Evolutionary conservation across 768 basidiomycete species (phyloP).

Genomic region (Pulveroboletus ravenelii): DNA sequence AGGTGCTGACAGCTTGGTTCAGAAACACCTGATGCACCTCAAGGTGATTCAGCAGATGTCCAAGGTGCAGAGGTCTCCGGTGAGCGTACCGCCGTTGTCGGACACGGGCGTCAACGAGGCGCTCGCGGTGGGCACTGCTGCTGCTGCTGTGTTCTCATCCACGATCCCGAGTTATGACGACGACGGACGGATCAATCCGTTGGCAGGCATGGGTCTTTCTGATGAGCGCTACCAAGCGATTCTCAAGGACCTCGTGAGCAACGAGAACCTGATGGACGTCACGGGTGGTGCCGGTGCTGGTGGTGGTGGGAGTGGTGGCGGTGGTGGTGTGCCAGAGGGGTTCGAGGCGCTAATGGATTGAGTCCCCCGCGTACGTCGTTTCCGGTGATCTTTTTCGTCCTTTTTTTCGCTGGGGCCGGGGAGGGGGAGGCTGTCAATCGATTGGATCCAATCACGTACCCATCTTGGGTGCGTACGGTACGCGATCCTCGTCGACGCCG

Average conservation of each 20-base stretch:
- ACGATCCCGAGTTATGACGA: constrained; percentile 29
- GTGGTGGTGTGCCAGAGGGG: constrained; percentile 36
- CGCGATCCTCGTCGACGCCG: too few relatives aligned
- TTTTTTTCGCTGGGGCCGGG: too few relatives aligned
- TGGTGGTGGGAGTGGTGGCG: constrained; percentile 49
- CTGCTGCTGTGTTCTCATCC: constrained; percentile 10
- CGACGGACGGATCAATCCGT: constrained; percentile 68
- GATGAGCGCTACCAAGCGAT: constrained; percentile 86
- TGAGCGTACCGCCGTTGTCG: constrained; percentile 60
- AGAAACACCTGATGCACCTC: constrained; percentile 87
- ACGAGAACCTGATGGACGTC: constrained; percentile 51
- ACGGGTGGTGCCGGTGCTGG: constrained; percentile 14
- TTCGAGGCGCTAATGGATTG: constrained; percentile 55
- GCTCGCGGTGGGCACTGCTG: constrained; percentile 38
- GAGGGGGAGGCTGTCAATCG: too few relatives aligned
- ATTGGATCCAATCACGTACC: too few relatives aligned
- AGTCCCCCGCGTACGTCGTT: too few relatives aligned
- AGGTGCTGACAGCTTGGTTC: neutral
- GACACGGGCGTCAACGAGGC: constrained; percentile 53
- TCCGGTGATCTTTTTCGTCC: too few relatives aligned
- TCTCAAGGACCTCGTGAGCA: constrained; percentile 65
- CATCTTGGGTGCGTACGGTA: too few relatives aligned
- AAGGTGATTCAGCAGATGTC: constrained; percentile 81
- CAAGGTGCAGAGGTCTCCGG: constrained; percentile 50
- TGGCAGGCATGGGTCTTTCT: constrained; percentile 82